Evolutionary conservation across 768 basidiomycete genomes (phyloP), one percentile per base, ranked within the genome.

Genomic region (Rhodotorula toruloides): DNA sequence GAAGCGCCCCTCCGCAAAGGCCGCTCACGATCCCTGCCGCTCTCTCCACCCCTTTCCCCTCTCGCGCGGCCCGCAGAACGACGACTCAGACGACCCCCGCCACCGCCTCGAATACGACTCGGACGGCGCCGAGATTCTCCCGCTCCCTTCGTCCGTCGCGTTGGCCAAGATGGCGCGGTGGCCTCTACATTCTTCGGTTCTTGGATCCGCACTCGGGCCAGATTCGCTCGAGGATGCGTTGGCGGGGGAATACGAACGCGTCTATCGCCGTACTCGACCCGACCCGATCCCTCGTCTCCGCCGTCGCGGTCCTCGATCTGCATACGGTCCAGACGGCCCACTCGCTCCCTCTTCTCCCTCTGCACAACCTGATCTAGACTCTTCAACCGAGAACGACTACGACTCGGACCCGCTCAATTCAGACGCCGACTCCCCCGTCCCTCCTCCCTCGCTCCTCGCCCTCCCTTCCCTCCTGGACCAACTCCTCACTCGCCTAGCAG

Each of bases 131-230:
- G n/a, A 50, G n/a, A 27, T 37, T 25, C 47, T 68, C 22, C 56
- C 37, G 4, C 49, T 68, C 6, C 67, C 61, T 9, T 34, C 25
- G 3, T 42, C 59, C 25, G 3, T n/a, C 47, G 52, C 36, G 14
- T 43, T 67, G 21, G 49, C 32, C 25, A 43, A 43, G n/a, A 58
- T 67, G 55, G 55, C 55, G 19, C 54, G 65, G 7, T 67, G 65
- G 65, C 65, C 65, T 17, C 13, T 54, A 21, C 32, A 50, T 29
- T 39, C n/a, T 3, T 21, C 17, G 42, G 19, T 39, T 31, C 25
- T 6, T 44, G 17, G 11, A 4, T 40, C 27, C 48, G 36, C 11
- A 1, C 29, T 34, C 22, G 21, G 2, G 31, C 43, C 22, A 12
- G 1, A 8, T 27, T 25, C 14, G 29, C 44, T 67, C 10, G 49